phyloP scores from a whole-genome alignment of 2,329 filamentous ascomycete genomes.

The Cadophora gregata region DNA sequence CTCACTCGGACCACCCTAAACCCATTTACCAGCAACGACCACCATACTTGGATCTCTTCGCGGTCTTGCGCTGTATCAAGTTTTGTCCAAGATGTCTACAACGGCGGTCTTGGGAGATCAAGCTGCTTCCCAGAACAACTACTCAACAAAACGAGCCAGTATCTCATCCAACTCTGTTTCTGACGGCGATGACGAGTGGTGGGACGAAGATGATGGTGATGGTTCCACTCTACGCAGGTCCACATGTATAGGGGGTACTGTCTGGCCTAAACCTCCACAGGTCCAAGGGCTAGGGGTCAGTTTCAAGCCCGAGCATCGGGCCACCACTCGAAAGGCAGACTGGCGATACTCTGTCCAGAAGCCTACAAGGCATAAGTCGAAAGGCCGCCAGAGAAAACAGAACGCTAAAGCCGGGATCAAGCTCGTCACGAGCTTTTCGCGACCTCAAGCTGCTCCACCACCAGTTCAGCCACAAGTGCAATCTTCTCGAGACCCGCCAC shows the following conservation, averaged over 20 bases:
- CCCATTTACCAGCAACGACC: not conserved
- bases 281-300: conserved; percentile 23
- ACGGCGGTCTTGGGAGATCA: conserved; percentile 6
- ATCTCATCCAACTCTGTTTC: conserved; percentile 40
- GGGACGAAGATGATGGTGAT: conserved; percentile 39
- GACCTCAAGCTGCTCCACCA: conserved; percentile 52
- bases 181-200: conserved; percentile 42
- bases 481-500: conserved; percentile 29
- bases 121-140: conserved; percentile 21
- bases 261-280: conserved; percentile 35
- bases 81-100: conserved; percentile 31
- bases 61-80: not conserved
- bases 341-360: conserved; percentile 45
- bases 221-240: conserved; percentile 9
- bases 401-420: conserved; percentile 68
- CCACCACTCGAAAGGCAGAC: conserved; percentile 31
- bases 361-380: conserved; percentile 56
- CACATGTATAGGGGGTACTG: conserved; percentile 28
- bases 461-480: conserved; percentile 49
- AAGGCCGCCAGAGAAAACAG: conserved; percentile 64
- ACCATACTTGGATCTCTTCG: not conserved
- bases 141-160: conserved; percentile 25
- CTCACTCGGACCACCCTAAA: not conserved
- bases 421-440: conserved; percentile 71
- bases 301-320: conserved; percentile 27